phyloP scores from a whole-genome alignment of 768 basidiomycete genomes.

The Thelephora ganbajun region DNA sequence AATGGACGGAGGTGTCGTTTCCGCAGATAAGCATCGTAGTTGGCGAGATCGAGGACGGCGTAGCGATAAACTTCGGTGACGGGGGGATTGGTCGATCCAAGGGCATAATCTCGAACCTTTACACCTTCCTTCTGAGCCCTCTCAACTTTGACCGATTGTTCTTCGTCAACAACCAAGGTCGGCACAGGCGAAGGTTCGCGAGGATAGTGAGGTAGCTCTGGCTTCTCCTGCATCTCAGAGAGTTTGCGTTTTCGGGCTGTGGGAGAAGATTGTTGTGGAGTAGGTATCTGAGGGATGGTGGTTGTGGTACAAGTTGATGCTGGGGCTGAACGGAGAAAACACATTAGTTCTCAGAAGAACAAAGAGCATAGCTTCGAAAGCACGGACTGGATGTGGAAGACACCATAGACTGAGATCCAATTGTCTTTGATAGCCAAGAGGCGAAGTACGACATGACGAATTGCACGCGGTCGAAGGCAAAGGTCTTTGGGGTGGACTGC shows the following conservation, averaged over 20 bases:
- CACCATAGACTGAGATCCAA: no score
- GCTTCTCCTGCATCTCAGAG: not conserved
- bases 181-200: slow-evolving; percentile 12
- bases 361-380: no score
- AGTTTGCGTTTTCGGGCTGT: not conserved
- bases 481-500: no score
- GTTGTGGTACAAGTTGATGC: no score
- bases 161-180: slow-evolving; percentile 15
- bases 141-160: slow-evolving; percentile 7
- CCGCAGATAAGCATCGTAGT: not conserved
- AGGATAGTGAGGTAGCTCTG: not conserved
- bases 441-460: no score
- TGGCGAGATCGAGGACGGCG: not conserved
- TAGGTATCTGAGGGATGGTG: no score
- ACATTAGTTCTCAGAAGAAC: no score
- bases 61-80: not conserved
- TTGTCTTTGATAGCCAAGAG: no score
- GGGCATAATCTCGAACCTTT: slow-evolving; percentile 20
- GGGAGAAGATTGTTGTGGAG: not conserved
- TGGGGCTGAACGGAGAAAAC: no score
- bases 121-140: slow-evolving; percentile 12
- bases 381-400: no score
- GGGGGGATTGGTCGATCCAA: slow-evolving; percentile 7
- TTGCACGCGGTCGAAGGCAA: no score
- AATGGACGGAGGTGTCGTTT: not conserved